These are phyloP conservation scores for Arctostaphylos glauca DNA, from an alignment of 148 eudicot genomes.

Conservation along the genomic window DNA sequence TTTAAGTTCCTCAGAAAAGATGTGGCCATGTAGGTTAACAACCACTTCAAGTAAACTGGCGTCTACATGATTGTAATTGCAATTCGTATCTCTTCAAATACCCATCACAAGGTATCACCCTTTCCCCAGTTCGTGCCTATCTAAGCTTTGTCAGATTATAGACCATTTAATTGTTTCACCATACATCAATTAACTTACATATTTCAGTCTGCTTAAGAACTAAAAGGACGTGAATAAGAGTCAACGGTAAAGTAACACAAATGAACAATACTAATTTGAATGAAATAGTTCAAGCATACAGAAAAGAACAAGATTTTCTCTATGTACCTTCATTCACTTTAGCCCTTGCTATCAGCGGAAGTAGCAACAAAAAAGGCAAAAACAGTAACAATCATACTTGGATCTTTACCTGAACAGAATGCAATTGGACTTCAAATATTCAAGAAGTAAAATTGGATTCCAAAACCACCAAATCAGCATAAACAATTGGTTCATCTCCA, in stretches of 20 bases:
- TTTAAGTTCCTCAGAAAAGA: background rate
- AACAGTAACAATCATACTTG: background rate
- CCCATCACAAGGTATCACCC: background rate
- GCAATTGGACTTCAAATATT: background rate
- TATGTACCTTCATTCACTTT: background rate
- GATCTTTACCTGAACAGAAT: conserved; percentile 9
- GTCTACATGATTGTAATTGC: background rate
- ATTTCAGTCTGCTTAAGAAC: background rate
- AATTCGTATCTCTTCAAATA: background rate
- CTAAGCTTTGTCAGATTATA: background rate
- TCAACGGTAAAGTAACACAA: background rate
- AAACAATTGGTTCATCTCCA: background rate
- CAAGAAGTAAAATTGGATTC: background rate
- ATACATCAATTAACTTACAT: background rate
- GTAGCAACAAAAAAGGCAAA: too few species aligned
- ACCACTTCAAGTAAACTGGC: background rate
- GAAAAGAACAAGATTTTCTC: background rate
- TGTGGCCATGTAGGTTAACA: background rate
- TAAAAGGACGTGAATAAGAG: background rate
- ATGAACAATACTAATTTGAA: background rate
- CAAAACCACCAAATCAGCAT: background rate
- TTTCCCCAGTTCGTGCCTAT: background rate
- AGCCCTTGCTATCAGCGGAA: background rate
- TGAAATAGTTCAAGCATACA: background rate
- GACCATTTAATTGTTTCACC: background rate